Conservation (phyloP, 805 yeast genomes). For the Wickerhamiella parazyma region DNA sequence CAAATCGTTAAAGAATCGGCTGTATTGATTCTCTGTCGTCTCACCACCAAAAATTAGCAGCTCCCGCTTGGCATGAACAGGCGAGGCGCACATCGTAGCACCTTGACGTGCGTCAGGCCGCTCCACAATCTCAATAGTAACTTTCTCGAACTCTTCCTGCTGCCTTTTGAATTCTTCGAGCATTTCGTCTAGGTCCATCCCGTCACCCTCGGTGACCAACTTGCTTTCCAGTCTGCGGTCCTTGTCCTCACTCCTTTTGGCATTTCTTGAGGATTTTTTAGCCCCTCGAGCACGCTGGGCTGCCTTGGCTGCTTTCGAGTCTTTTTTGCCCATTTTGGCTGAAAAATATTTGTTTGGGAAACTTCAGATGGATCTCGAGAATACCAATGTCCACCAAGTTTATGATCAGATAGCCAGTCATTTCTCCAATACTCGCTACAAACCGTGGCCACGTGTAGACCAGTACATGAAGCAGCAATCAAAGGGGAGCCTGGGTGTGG, state of each 20-base stretch:
- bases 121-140: conserved; percentile 42
- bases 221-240: conserved; percentile 64
- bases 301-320: conserved; percentile 72
- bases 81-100: conserved; percentile 61
- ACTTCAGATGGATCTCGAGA: conserved; percentile 37
- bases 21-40: conserved; percentile 34
- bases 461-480: conserved; percentile 39
- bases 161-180: conserved; percentile 63
- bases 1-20: conserved; percentile 72
- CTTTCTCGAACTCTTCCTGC: conserved; percentile 65
- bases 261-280: conserved; percentile 64
- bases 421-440: conserved; percentile 85
- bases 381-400: conserved; percentile 73
- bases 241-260: conserved; percentile 58
- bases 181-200: conserved; percentile 72
- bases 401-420: conserved; percentile 88
- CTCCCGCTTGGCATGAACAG: conserved; percentile 63
- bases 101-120: conserved; percentile 62
- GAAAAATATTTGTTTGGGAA: not conserved
- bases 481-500: conserved; percentile 61
- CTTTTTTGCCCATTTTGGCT: conserved; percentile 63
- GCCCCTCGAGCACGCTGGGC: conserved; percentile 84
- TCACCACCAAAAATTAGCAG: conserved; percentile 88
- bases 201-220: conserved; percentile 50
- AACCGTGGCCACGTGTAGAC: conserved; percentile 96